Evolutionary conservation across 495 filamentous ascomycete species (phyloP).

Genomic region (Podospora tetraspora): DNA sequence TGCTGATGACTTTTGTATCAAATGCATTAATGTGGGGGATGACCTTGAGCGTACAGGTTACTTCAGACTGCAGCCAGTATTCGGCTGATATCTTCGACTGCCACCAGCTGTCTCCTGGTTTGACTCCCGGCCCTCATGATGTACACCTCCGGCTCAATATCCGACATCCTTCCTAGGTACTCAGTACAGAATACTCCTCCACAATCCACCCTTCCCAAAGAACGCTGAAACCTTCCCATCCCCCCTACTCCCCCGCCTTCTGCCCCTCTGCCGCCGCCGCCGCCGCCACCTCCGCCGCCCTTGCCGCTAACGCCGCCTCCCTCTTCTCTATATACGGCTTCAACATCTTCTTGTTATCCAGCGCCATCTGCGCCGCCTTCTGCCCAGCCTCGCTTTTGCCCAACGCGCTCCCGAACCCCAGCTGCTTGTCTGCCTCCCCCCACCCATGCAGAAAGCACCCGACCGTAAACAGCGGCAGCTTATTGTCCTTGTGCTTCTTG

Average conservation of each 20-base stretch:
- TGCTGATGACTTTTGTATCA: too few relatives aligned
- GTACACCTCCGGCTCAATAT: neutral
- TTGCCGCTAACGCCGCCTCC: conserved; percentile 31
- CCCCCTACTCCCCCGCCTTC: neutral
- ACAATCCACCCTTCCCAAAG: neutral
- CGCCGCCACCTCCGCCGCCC: conserved; percentile 13
- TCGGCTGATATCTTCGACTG: neutral
- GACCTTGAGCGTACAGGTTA: too few relatives aligned
- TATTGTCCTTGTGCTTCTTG: conserved; percentile 53
- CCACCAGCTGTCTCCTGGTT: neutral
- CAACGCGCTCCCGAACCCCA: conserved; percentile 63
- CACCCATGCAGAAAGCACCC: conserved; percentile 68
- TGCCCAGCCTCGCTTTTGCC: conserved; percentile 71
- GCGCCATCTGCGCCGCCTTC: conserved; percentile 60
- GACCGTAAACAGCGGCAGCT: conserved; percentile 57
- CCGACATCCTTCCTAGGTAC: neutral
- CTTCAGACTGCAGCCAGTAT: too few relatives aligned
- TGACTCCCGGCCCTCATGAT: too few relatives aligned
- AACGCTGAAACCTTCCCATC: neutral
- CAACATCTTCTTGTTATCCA: conserved; percentile 56
- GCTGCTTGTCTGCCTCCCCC: conserved; percentile 57
- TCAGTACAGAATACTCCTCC: neutral
- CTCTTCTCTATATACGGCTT: conserved; percentile 51
- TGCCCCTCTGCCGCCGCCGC: conserved; percentile 6
- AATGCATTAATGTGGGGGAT: too few relatives aligned